These are phyloP conservation scores for Cutaneotrichosporon cavernicola DNA, from an alignment of 1,284 basidiomycete genomes.

Conservation along the genomic window DNA sequence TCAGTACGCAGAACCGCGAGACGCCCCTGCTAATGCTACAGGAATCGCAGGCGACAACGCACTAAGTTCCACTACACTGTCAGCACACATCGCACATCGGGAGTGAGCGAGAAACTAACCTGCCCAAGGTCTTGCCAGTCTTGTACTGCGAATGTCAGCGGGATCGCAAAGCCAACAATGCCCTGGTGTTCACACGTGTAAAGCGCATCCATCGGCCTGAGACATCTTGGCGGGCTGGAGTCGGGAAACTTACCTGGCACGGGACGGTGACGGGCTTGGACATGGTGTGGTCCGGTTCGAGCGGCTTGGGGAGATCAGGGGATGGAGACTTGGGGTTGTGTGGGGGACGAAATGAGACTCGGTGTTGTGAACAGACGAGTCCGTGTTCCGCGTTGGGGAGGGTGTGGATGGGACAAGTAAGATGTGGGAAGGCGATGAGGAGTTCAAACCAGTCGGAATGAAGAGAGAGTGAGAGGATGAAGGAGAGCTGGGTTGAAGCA, in stretches of 20 bases:
- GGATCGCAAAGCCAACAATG: not conserved
- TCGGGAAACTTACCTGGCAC: slow-evolving; percentile 59
- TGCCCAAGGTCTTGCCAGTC: slow-evolving; percentile 87
- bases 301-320: not conserved
- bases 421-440: not conserved
- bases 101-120: slow-evolving; percentile 69
- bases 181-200: not conserved
- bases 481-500: not conserved
- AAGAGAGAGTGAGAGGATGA: not conserved
- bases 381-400: not conserved
- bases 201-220: not conserved
- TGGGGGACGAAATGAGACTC: not conserved
- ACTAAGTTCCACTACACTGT: slow-evolving; percentile 50
- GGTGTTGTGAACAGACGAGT: not conserved
- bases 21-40: not conserved
- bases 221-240: not conserved
- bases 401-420: not conserved
- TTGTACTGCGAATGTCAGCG: slow-evolving; percentile 64
- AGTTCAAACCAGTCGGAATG: not conserved
- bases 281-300: slow-evolving; percentile 16
- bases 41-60: not conserved
- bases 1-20: not conserved
- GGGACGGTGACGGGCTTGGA: slow-evolving; percentile 58
- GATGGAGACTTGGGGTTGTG: not conserved
- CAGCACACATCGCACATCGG: slow-evolving; percentile 11